A percentile compares a stretch with the other conserved stretches of the same genome.
Conservation (phyloP, 2,329 filamentous ascomycete species). For the Fusarium transvaalense region DNA sequence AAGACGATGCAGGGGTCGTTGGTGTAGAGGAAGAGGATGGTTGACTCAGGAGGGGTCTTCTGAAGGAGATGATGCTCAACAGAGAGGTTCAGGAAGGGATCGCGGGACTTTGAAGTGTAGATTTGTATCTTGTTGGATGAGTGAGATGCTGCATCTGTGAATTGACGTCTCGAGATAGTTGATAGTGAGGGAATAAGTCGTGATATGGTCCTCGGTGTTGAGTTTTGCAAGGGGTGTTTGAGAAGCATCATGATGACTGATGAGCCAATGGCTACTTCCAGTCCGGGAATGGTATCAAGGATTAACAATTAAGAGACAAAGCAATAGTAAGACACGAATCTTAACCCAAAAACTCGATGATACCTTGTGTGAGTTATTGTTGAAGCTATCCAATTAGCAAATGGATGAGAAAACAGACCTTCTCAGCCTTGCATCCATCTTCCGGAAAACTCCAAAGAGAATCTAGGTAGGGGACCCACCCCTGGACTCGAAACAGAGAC, state of each 20-base stretch:
- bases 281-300: background rate
- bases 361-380: slow-evolving; percentile 27
- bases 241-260: slow-evolving; percentile 24
- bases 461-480: too few relatives aligned
- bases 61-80: slow-evolving; percentile 92
- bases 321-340: background rate
- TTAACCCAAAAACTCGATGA: slow-evolving; percentile 2
- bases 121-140: slow-evolving; percentile 70
- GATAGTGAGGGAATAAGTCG: slow-evolving; percentile 22
- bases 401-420: slow-evolving; percentile 16
- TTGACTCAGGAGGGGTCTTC: slow-evolving; percentile 77
- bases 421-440: slow-evolving; percentile 42
- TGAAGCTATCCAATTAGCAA: slow-evolving; percentile 41
- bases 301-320: slow-evolving; percentile 1
- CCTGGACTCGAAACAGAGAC: slow-evolving; percentile 7
- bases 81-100: slow-evolving; percentile 92
- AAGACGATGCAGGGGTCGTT: slow-evolving; percentile 91
- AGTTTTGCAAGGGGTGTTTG: slow-evolving; percentile 20
- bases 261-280: slow-evolving; percentile 1
- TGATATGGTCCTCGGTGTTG: slow-evolving; percentile 12
- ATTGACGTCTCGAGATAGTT: slow-evolving; percentile 47
- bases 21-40: slow-evolving; percentile 86
- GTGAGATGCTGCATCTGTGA: slow-evolving; percentile 56
- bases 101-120: slow-evolving; percentile 75
- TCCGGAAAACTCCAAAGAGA: slow-evolving; percentile 31